These are phyloP conservation scores for Chionographis japonica DNA, from an alignment of 106 monocot genomes.

Conservation along the genomic window DNA sequence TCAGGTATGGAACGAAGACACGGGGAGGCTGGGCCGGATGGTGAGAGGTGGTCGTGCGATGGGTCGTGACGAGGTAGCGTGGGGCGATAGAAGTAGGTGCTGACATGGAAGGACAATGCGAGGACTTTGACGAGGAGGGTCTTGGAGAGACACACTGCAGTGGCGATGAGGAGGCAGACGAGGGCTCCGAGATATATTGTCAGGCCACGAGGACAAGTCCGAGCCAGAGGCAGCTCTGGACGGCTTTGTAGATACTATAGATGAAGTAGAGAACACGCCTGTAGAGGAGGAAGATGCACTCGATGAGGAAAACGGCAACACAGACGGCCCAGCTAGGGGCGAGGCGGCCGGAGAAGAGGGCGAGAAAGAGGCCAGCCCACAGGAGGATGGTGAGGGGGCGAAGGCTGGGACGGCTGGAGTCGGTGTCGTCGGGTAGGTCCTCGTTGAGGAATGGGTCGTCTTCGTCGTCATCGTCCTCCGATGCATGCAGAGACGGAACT, in stretches of 20 bases:
- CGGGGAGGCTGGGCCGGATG: no score
- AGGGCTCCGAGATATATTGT: constrained; percentile 71
- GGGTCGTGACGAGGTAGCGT: no score
- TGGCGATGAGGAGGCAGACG: constrained; percentile 62
- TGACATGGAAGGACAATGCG: constrained; percentile 86
- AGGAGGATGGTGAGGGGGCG: constrained; percentile 27
- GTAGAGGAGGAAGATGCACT: constrained; percentile 66
- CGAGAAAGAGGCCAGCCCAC: constrained; percentile 49
- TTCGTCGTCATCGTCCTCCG: constrained; percentile 80
- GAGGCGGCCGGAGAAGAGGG: constrained; percentile 66
- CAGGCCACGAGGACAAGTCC: constrained; percentile 60
- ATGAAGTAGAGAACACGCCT: constrained; percentile 85
- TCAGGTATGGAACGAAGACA: no score
- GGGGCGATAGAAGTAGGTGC: constrained; percentile 87
- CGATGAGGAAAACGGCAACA: constrained; percentile 59
- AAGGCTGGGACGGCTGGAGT: constrained; percentile 21
- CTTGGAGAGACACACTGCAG: constrained; percentile 60
- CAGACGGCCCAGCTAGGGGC: constrained; percentile 69
- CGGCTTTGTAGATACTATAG: constrained; percentile 59
- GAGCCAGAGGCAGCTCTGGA: constrained; percentile 83
- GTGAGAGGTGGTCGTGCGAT: no score
- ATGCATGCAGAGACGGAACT: no score
- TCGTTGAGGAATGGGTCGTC: constrained; percentile 72
- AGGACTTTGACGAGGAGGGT: constrained; percentile 71
- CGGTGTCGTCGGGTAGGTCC: constrained; percentile 52